Base-by-base conservation (phyloP, 1,284 basidiomycete genomes). In the Boletellus deceptivus region DNA sequence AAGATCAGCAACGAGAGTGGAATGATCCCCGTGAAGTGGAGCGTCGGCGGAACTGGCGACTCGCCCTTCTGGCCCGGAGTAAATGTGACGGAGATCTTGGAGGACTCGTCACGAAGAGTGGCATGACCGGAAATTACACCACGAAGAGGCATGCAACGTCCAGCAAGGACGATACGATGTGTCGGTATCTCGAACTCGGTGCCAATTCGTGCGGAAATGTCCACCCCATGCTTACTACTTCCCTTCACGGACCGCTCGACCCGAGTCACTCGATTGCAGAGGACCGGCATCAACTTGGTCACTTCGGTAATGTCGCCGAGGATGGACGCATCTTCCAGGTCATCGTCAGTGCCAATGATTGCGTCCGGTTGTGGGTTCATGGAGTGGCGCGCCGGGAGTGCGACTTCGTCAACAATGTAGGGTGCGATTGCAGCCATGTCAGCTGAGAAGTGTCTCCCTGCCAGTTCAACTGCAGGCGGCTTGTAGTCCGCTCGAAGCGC, bases 401-500 rank as follows among this genome's bases (percentile, higher is more conserved):
- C 31, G 56, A 16, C 40, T 41, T 44, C 45, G 16, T 48, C 36
- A 8, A 24, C 14, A 14, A 60, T 39, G 53, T 77, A 86, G 1
- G 91, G 91, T 51, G 83, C 79, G 0, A 91, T 70, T 0, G 67
- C 64, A 7, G 79, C 78, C 44, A 97, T 58, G 64, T 95, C 91
- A 45, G 88, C 78, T 6, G 80, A 74, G 20, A 97, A 70, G 1
- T 72, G 72, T 44, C 80, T 77, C 2, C 91, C 90, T 0, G 70
- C 68, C 9, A 89, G 62, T 1, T 68, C 65, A 43, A 98, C 84
- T 14, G 77, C 72, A 1, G 72, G 73, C 0, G 89, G 81, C 25
- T 71, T 70, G 42, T 84, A 86, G 55, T 97, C 93, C 4, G 86
- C 77, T 22, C 89, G 80, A 42, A 99, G 74, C 0, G 92, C 95